Evolutionary conservation across 2,329 filamentous ascomycete species (phyloP), one percentile per base, ranked within the genome.

Genomic region (Onygena corvina): DNA sequence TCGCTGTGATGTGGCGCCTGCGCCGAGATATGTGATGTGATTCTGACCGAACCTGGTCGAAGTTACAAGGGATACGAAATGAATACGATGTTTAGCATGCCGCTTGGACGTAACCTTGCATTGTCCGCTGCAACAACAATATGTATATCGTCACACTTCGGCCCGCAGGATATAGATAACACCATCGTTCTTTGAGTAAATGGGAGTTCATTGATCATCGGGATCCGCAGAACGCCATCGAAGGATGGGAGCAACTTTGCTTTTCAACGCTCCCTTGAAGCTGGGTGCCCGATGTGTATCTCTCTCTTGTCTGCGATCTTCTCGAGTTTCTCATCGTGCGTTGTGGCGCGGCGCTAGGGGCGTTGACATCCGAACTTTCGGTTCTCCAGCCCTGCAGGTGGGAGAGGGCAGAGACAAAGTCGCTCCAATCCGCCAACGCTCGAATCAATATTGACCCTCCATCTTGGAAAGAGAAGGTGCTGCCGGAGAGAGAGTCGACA

Each of bases 241-340:
- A 23, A 9, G 18, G 38, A 42, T 42, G 12, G 11, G 21, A 27
- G 11, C 21, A 42, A 42, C 38, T 42, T 42, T 42, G 38, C 38
- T 42, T 42, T 42, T 42, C 38, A 42, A n/a, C 20, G 12, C 21
- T 27, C 23, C 21, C 9, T n/a, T n/a, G n/a, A n/a, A n/a, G n/a
- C n/a, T n/a, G n/a, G 21, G 38, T 42, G 21, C 38, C 38, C 27
- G 21, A 27, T 27, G 21, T 14, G n/a, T 23, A 42, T 42, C 21
- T 42, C 38, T 11, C 21, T 20, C n/a, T n/a, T n/a, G 18, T 42
- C 38, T 16, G 38, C n/a, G 36, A 42, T 42, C 38, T 42, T n/a
- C 38, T 42, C 21, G 38, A 42, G 18, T 23, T 42, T 42, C 38
- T 20, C 11, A 42, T 42, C 20, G 18, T 42, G 38, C 38, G 16